A percentile compares a stretch with the other conserved stretches of the same genome.
Conservation (phyloP, 805 yeast species). For the Torulaspora delbrueckii region DNA sequence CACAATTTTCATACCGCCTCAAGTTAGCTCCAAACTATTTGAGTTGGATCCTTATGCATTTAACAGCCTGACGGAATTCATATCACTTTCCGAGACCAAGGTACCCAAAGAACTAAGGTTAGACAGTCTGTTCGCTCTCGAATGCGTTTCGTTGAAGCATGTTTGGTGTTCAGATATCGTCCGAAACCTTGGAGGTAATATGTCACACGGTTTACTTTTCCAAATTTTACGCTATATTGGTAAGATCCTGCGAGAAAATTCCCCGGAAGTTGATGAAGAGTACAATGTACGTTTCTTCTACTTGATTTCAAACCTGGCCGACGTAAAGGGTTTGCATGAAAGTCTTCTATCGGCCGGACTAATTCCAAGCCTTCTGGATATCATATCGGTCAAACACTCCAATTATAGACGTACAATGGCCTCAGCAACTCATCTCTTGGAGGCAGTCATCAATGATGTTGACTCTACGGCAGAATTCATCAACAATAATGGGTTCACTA, state of each 20-base stretch:
- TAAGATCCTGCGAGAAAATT: constrained; percentile 43
- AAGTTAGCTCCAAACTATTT: constrained; percentile 59
- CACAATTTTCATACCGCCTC: constrained; percentile 51
- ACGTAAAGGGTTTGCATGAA: constrained; percentile 48
- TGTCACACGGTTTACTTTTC: constrained; percentile 76
- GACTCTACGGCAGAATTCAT: constrained; percentile 61
- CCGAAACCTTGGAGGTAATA: constrained; percentile 76
- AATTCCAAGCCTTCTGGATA: constrained; percentile 57
- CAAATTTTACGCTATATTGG: constrained; percentile 64
- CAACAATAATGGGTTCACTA: constrained; percentile 58
- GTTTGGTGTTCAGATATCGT: constrained; percentile 73
- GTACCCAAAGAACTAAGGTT: constrained; percentile 51
- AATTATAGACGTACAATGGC: constrained; percentile 53
- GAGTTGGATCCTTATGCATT: constrained; percentile 69
- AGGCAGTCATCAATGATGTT: constrained; percentile 40
- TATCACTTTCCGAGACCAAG: constrained; percentile 55
- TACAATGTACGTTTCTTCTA: constrained; percentile 49
- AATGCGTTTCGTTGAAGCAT: constrained; percentile 60
- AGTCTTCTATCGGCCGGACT: constrained; percentile 73
- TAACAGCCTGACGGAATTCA: constrained; percentile 62
- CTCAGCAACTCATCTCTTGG: constrained; percentile 57
- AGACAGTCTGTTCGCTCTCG: constrained; percentile 62
- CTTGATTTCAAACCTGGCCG: constrained; percentile 57
- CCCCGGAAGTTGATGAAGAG: constrained; percentile 42
- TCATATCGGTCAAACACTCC: constrained; percentile 49